These are phyloP conservation scores for Pterocarpus macrocarpus DNA, from an alignment of 306 rosid species.

Conservation along the genomic window DNA sequence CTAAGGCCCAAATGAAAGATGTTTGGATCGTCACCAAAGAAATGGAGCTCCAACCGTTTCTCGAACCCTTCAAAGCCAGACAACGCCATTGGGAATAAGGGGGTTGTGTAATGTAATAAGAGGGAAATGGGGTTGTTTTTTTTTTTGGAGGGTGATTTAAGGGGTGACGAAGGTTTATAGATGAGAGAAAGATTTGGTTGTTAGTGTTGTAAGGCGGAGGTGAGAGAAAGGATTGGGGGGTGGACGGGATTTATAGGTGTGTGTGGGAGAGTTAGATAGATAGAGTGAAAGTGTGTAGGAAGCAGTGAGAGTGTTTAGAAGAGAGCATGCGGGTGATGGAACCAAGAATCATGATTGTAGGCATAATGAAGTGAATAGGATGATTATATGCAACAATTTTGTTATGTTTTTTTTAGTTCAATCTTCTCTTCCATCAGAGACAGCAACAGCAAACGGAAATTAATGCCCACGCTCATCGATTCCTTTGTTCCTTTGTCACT, in stretches of 20 bases:
- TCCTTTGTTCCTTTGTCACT: slow-evolving; percentile 32
- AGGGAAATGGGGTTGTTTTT: not conserved
- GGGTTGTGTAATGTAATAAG: not conserved
- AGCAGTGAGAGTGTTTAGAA: slow-evolving; percentile 43
- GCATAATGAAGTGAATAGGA: slow-evolving; percentile 78
- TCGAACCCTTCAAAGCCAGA: slow-evolving; percentile 95
- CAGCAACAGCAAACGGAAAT: slow-evolving; percentile 54
- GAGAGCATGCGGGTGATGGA: slow-evolving; percentile 96
- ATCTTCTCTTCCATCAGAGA: slow-evolving; percentile 53
- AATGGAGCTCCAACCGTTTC: slow-evolving; percentile 87
- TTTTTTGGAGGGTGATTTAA: too few species aligned
- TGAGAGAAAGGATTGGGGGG: slow-evolving; percentile 57
- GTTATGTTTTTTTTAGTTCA: slow-evolving; percentile 48
- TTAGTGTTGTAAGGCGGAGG: slow-evolving; percentile 6
- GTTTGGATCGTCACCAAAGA: slow-evolving; percentile 75
- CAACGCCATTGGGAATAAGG: slow-evolving; percentile 59
- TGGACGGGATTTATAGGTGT: slow-evolving; percentile 75
- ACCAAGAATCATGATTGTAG: slow-evolving; percentile 85
- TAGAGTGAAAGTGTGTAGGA: not conserved
- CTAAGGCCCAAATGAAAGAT: slow-evolving; percentile 64
- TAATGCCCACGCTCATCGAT: slow-evolving; percentile 60
- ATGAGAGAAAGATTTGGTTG: slow-evolving; percentile 29
- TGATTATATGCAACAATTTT: slow-evolving; percentile 58
- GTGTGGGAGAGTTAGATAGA: too few species aligned
- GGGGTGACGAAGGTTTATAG: too few species aligned